A percentile compares a stretch with the other conserved stretches of the same genome.
Evolutionary conservation across 139 green algal species (phyloP).

Genomic region (Monoraphidium neglectum): DNA sequence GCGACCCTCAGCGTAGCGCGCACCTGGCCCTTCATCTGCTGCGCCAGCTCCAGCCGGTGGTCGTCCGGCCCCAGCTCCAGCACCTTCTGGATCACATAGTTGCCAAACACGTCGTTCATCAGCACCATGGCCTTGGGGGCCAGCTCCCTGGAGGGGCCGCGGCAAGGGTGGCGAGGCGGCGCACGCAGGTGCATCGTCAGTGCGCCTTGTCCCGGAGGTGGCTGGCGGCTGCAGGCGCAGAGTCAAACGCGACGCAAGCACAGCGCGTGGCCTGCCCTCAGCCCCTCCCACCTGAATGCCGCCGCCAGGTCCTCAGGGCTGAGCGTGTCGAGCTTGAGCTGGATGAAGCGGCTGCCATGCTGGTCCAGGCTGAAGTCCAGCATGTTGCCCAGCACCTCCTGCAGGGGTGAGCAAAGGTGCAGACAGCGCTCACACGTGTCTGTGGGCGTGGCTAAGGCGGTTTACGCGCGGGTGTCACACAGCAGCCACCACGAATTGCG

Average conservation of each 20-base stretch:
- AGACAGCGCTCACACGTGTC: background rate
- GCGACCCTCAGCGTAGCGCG: too few relatives aligned
- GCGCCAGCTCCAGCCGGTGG: conserved; percentile 36
- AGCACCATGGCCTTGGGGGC: conserved; percentile 54
- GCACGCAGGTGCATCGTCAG: too few relatives aligned
- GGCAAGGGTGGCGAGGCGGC: too few relatives aligned
- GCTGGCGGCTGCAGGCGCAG: conserved; percentile 40
- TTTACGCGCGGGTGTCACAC: too few relatives aligned
- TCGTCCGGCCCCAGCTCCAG: conserved; percentile 64
- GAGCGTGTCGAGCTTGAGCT: conserved; percentile 83
- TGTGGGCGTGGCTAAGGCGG: too few relatives aligned
- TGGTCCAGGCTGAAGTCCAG: conserved; percentile 88
- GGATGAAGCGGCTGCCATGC: conserved; percentile 90
- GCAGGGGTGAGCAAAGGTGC: conserved; percentile 7
- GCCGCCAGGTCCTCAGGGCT: conserved; percentile 52
- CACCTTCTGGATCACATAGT: conserved; percentile 89
- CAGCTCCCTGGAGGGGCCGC: conserved; percentile 23
- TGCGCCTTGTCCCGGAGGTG: conserved; percentile 35
- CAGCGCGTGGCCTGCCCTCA: background rate
- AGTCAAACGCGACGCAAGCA: background rate
- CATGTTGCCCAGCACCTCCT: conserved; percentile 76
- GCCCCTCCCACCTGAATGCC: conserved; percentile 44
- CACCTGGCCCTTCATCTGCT: conserved; percentile 45
- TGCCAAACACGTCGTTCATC: conserved; percentile 91
- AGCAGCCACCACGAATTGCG: too few relatives aligned